These are phyloP conservation scores for Plasmodiophora brassicae DNA, from an alignment of 208 protist species.

Conservation along the genomic window DNA sequence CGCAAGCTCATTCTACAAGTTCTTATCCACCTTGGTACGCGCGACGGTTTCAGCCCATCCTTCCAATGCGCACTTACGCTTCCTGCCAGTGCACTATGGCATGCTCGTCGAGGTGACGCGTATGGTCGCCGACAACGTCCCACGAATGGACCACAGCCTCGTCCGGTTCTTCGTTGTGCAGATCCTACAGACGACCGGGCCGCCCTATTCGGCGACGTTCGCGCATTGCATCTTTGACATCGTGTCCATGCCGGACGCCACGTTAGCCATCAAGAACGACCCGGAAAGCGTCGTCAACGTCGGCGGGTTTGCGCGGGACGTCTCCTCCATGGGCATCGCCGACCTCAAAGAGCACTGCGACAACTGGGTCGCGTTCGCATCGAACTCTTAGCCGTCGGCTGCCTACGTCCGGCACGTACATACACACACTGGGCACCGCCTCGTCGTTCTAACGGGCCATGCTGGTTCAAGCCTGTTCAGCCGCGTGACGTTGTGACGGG, in stretches of 20 bases:
- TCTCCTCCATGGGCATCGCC: neutral
- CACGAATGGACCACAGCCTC: conserved; percentile 15
- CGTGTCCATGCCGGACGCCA: conserved; percentile 1
- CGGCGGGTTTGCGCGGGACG: neutral
- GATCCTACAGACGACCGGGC: neutral
- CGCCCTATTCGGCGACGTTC: neutral
- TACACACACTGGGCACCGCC: too few relatives aligned
- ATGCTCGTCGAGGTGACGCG: neutral
- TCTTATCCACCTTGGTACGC: conserved; percentile 11
- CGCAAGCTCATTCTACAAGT: neutral
- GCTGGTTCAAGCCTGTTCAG: too few relatives aligned
- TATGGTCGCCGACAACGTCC: conserved; percentile 9
- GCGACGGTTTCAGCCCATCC: too few relatives aligned
- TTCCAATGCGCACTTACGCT: neutral
- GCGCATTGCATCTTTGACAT: neutral
- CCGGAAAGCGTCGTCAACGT: neutral
- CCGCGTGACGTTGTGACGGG: too few relatives aligned
- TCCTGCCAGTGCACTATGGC: neutral
- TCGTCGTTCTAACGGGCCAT: too few relatives aligned
- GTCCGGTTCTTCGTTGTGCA: neutral
- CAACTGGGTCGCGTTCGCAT: too few relatives aligned
- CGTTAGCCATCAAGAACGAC: conserved; percentile 16
- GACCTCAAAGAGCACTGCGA: neutral
- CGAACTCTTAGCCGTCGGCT: too few relatives aligned
- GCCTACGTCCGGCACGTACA: too few relatives aligned